These are phyloP conservation scores for Neofusicoccum umdonicola DNA, from an alignment of 2,329 filamentous ascomycete genomes.

Conservation along the genomic window DNA sequence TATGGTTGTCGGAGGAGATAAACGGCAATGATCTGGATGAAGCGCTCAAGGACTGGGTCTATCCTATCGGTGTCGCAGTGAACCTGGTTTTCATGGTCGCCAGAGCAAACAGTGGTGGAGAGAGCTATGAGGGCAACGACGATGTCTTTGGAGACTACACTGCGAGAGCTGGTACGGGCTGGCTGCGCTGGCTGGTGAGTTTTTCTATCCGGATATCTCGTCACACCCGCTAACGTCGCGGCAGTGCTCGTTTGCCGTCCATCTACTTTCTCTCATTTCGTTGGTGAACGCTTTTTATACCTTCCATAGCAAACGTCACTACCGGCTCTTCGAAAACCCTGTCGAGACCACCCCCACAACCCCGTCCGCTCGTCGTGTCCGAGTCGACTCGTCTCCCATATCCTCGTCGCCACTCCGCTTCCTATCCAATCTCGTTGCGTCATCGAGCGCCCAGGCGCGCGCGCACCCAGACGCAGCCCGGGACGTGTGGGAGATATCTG, in stretches of 20 bases:
- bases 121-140: constrained; percentile 52
- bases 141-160: constrained; percentile 79
- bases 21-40: constrained; percentile 91
- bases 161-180: constrained; percentile 54
- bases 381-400: constrained; percentile 78
- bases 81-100: constrained; percentile 82
- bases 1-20: constrained; percentile 90
- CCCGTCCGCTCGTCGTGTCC: constrained; percentile 82
- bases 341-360: constrained; percentile 76
- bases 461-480: constrained; percentile 77
- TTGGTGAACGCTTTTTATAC: constrained; percentile 73
- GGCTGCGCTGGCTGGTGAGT: constrained; percentile 65
- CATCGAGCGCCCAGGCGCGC: constrained; percentile 73
- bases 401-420: constrained; percentile 76
- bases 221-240: constrained; percentile 15
- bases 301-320: constrained; percentile 76
- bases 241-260: constrained; percentile 61
- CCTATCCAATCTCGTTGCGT: constrained; percentile 61
- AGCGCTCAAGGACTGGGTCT: constrained; percentile 67
- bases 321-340: constrained; percentile 84
- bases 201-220: background rate
- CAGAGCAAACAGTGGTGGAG: constrained; percentile 67
- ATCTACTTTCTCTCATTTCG: constrained; percentile 66
- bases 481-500: constrained; percentile 90
- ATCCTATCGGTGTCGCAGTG: constrained; percentile 69